Base-by-base conservation (phyloP, 495 filamentous ascomycete genomes). In the Penicillium ochrochloron region DNA sequence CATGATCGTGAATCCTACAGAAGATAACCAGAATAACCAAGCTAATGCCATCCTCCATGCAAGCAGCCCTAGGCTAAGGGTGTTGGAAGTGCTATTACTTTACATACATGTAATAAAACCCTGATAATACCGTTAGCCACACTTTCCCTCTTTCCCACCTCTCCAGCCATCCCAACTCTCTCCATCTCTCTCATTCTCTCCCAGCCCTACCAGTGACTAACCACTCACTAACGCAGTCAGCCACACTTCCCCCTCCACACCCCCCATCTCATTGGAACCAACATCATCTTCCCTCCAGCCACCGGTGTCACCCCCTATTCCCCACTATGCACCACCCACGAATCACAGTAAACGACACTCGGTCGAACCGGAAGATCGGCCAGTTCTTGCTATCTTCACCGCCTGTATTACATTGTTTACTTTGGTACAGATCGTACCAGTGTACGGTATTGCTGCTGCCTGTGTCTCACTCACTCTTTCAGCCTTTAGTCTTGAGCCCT, bases 171-270 rank as follows among this genome's bases (percentile, higher is more conserved):
- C 12, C n/a, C n/a, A n/a, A n/a, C n/a, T n/a, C n/a, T n/a, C n/a
- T n/a, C n/a, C 25, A 21, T 3, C 48, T 7, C 1, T 12, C 25
- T 9, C 15, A 0, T 23, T 17, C 48, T 8, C 12, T 19, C 11
- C 61, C 68, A 71, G 70, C 66, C 73, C 73, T 75, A 75, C 62
- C 58, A 42, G 21, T 11, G 21, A 37, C 60, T 27, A 27, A 27
- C 25, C 25, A 27, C 25, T 27, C 25, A 27, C 25, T 21, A 55
- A 64, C 29, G 52, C 46, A 64, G 55, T 65, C 59, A 71, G 70
- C 70, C 70, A 73, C 70, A 65, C 11, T 23, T 48, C 21, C 1
- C 34, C 2, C 59, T 27, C 33, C 44, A 60, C 31, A 7, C 5
- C 12, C 8, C 25, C 14, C 2, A 3, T 15, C 15, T 31, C 1